phyloP scores from a whole-genome alignment of 2,329 filamentous ascomycete species.

The Scorias spongiosa region DNA sequence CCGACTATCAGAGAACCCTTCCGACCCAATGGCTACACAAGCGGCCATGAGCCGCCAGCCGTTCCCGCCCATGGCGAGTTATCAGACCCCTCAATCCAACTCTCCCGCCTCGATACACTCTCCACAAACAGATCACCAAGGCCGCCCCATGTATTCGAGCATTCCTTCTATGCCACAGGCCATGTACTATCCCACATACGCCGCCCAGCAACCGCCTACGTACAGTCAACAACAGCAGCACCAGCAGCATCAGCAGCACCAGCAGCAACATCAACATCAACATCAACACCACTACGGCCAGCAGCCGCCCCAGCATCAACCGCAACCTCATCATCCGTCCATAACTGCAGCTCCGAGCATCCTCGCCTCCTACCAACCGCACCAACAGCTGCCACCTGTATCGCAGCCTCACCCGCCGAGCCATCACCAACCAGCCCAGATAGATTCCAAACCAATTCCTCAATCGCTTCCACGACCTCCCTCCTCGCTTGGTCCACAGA shows the following conservation, averaged over 20 bases:
- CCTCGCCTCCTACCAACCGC: conserved; percentile 41
- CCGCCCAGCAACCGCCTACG: conserved; percentile 36
- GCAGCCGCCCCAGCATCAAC: conserved; percentile 32
- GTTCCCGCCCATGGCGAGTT: conserved; percentile 65
- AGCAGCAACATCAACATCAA: conserved; percentile 35
- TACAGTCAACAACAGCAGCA: conserved; percentile 41
- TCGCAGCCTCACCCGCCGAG: conserved; percentile 36
- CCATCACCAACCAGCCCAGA: conserved; percentile 40
- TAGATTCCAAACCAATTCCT: conserved; percentile 28
- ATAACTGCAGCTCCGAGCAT: conserved; percentile 34
- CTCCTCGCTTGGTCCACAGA: conserved; percentile 20
- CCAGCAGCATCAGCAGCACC: conserved; percentile 36
- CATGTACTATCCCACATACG: conserved; percentile 53
- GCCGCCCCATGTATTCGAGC: conserved; percentile 62
- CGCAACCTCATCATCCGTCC: conserved; percentile 35
- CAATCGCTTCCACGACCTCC: conserved; percentile 25
- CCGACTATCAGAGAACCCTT: conserved; percentile 54
- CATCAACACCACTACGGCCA: conserved; percentile 29
- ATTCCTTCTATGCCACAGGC: conserved; percentile 68
- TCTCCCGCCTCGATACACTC: conserved; percentile 89
- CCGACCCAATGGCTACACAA: conserved; percentile 49
- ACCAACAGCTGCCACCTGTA: conserved; percentile 9
- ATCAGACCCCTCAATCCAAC: conserved; percentile 89
- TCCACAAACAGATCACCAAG: conserved; percentile 78
- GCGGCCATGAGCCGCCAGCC: conserved; percentile 49